phyloP scores from a whole-genome alignment of 78 protist genomes.

The Protostelium mycophagum region DNA sequence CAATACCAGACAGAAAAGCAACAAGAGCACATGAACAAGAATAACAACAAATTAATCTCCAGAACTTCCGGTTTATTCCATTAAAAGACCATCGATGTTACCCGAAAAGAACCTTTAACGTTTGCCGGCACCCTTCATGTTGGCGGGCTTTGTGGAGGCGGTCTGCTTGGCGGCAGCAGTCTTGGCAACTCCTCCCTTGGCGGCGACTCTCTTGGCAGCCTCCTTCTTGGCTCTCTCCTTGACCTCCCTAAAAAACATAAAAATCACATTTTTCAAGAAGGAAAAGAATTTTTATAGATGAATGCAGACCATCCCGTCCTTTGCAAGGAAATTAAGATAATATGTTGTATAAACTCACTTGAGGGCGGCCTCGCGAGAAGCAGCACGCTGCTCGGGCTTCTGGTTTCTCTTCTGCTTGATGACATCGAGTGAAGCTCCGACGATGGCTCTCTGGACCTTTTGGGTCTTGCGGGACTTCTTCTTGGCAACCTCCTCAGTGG shows the following conservation, averaged over 20 bases:
- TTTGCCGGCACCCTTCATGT: not conserved
- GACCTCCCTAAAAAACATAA: constrained; percentile 28
- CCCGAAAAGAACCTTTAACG: not conserved
- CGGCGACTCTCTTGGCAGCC: constrained; percentile 21
- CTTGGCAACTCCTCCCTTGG: not conserved
- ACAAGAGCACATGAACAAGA: not conserved
- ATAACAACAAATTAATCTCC: no score
- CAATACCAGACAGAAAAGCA: no score
- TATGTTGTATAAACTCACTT: constrained; percentile 15
- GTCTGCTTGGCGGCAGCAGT: constrained; percentile 6
- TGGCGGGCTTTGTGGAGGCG: not conserved
- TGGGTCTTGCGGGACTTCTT: constrained; percentile 44
- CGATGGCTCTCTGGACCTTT: constrained; percentile 66
- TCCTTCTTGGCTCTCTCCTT: constrained; percentile 66
- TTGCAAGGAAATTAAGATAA: not conserved
- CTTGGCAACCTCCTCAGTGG: constrained; percentile 42
- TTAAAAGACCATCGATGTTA: not conserved
- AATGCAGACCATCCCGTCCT: not conserved
- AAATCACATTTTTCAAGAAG: not conserved
- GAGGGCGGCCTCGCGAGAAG: constrained; percentile 69
- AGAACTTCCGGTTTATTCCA: not conserved
- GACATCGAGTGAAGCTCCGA: constrained; percentile 75
- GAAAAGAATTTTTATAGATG: not conserved
- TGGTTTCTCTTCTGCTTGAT: constrained; percentile 60
- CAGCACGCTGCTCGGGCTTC: constrained; percentile 64